Conservation (phyloP, 257 asterid genomes). For the Vinca minor region DNA sequence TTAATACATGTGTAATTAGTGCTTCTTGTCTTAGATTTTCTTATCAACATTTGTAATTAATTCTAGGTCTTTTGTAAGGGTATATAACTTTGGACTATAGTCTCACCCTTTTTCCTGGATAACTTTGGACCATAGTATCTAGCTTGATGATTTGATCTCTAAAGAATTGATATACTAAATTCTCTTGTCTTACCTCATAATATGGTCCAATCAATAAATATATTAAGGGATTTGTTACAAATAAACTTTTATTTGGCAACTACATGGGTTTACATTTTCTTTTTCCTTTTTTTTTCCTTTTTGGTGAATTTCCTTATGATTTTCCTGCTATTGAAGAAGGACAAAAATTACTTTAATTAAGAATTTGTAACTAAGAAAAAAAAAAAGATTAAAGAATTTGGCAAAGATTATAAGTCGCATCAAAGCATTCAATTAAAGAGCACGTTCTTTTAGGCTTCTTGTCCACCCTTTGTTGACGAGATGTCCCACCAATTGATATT, state of each 20-base stretch:
- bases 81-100: constrained; percentile 2
- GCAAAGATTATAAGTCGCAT: neutral
- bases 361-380: no score
- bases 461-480: neutral
- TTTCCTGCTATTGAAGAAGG: no score
- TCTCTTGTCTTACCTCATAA: neutral
- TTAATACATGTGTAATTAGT: constrained; percentile 7
- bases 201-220: neutral
- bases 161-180: neutral
- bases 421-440: neutral
- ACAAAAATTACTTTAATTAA: no score
- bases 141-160: neutral
- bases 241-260: no score
- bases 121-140: no score
- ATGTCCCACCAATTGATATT: constrained; percentile 4
- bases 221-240: neutral
- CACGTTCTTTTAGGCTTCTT: constrained; percentile 7
- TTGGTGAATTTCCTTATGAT: no score
- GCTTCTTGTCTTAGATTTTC: neutral
- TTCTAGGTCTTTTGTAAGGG: neutral
- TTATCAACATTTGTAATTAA: neutral
- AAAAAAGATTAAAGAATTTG: constrained; percentile 5
- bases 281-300: no score
- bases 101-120: no score
- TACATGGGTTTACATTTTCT: no score